Evolutionary conservation across 2,329 filamentous ascomycete species (phyloP).

Genomic region (Apiospora aurea): DNA sequence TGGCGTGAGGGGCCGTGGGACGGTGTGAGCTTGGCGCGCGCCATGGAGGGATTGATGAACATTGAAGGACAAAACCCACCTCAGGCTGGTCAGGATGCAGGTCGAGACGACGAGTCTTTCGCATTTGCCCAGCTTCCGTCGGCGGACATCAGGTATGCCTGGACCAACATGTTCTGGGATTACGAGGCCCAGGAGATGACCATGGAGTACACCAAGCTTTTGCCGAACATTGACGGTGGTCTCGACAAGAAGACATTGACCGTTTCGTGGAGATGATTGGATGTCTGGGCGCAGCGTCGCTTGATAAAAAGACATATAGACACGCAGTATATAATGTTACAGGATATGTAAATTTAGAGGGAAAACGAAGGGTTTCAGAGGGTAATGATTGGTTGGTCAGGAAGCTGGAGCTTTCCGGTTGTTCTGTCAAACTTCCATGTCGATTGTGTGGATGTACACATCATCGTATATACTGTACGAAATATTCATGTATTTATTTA

Average conservation of each 20-base stretch:
- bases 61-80: conserved; percentile 35
- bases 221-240: conserved; percentile 31
- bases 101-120: neutral
- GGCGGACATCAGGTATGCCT: conserved; percentile 33
- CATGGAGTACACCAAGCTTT: conserved; percentile 36
- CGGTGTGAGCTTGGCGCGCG: conserved; percentile 32
- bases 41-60: conserved; percentile 32
- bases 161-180: conserved; percentile 40
- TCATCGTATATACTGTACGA: neutral
- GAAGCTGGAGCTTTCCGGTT: neutral
- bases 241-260: conserved; percentile 31
- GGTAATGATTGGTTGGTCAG: neutral
- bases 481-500: neutral
- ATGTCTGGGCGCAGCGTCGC: neutral
- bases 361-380: neutral
- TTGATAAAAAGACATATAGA: neutral
- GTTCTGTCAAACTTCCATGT: neutral
- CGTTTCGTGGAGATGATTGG: neutral
- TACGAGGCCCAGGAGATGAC: conserved; percentile 35
- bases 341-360: neutral
- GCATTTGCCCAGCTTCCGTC: conserved; percentile 14
- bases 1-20: conserved; percentile 40
- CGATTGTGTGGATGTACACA: neutral
- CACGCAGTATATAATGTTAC: neutral
- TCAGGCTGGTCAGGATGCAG: neutral